Percentiles rank a stretch among this genome's conserved stretches.
Evolutionary conservation across 2,329 filamentous ascomycete genomes (phyloP).

Genomic region (Cladosporium phlei): DNA sequence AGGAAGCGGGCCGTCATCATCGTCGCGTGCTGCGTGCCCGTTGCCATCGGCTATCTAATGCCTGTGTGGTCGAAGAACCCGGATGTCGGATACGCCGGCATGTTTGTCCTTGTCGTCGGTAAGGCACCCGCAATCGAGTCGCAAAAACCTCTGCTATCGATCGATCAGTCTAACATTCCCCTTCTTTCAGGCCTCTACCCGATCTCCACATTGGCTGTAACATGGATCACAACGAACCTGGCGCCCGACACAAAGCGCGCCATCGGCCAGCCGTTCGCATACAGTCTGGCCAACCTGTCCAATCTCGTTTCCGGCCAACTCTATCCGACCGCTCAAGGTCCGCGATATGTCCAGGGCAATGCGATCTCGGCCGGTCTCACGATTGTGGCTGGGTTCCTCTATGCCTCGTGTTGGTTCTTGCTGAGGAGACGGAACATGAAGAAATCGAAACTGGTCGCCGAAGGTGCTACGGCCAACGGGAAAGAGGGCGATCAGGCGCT

Average conservation of each 20-base stretch:
- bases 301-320: constrained; percentile 31
- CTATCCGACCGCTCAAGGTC: constrained; percentile 31
- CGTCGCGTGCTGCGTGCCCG: constrained; percentile 27
- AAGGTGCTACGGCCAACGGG: background rate
- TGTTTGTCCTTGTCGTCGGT: constrained; percentile 30
- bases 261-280: constrained; percentile 30
- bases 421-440: constrained; percentile 15
- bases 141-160: too few relatives aligned
- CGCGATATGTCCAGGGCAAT: constrained; percentile 31
- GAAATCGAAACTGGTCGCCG: constrained; percentile 1
- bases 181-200: constrained; percentile 24
- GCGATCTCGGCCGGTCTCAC: constrained; percentile 26
- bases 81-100: constrained; percentile 32
- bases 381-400: constrained; percentile 24
- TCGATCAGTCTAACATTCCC: background rate
- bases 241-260: constrained; percentile 33
- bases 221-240: constrained; percentile 34
- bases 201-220: constrained; percentile 25
- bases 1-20: constrained; percentile 30
- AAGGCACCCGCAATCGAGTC: too few relatives aligned
- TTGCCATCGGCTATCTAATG: constrained; percentile 34
- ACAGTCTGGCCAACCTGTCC: constrained; percentile 30
- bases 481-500: constrained; percentile 1
- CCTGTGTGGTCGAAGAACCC: constrained; percentile 27
- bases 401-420: constrained; percentile 25